Evolutionary conservation across 2,329 filamentous ascomycete species (phyloP), one percentile per base, ranked within the genome.

Genomic region (Metarhizium rileyi): DNA sequence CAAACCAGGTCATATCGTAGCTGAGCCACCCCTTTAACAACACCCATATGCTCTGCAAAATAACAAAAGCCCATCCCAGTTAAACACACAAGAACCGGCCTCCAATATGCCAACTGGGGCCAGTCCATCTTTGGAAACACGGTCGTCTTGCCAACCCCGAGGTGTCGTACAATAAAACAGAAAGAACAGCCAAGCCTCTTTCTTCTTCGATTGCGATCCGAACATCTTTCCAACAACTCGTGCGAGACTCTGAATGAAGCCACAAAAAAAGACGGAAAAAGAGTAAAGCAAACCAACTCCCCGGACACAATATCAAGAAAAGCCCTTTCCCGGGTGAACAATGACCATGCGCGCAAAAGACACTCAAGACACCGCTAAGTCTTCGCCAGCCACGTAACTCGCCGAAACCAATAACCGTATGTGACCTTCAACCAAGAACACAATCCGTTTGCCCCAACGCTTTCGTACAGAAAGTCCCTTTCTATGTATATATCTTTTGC

Each of bases 401-500:
- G 54, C 57, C 59, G 56, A 50, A 46, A 46, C 14, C 14, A 56
- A 58, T 60, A 60, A 58, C 61, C 62, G 59, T 63, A 62, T 61
- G 59, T 60, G 59, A 65, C 62, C 47, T 25, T 57, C 64, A 62
- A 65, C 67, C 67, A 71, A 63, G 59, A 61, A 62, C 61, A 64
- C 61, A 51, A 44, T 59, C 53, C 51, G 51, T 46, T 56, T 56
- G 55, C 56, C 60, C 44, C 16, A 26, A 2, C 36, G 48, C 63
- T 55, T 57, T 62, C 61, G 58, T 61, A 62, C 30, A 42, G 25
- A 60, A 57, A 59, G 63, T 59, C 56, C 60, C 59, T 56, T 61
- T 56, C 74, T 77, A 77, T 75, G 74, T 73, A 57, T 55, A n/a
- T n/a, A n/a, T 67, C 61, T 69, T 74, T 72, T 72, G 42, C 69